Evolutionary conservation across 257 asterid genomes (phyloP).

Genomic region (Rhazya stricta): DNA sequence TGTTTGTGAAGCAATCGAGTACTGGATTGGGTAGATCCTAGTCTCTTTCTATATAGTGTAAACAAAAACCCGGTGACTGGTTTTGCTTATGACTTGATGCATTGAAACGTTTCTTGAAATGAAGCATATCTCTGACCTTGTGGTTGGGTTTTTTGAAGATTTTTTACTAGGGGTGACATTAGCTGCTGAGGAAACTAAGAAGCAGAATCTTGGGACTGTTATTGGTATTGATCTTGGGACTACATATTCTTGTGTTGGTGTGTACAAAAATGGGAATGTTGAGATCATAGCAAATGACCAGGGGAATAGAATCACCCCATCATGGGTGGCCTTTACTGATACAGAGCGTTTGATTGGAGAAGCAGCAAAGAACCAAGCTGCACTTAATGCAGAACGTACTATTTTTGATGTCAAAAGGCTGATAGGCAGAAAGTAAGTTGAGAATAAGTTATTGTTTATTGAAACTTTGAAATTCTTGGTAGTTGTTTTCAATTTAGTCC

Average conservation of each 20-base stretch:
- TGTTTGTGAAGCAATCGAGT: background rate
- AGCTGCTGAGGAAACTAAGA: constrained; percentile 13
- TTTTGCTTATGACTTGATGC: background rate
- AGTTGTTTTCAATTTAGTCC: background rate
- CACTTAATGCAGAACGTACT: constrained; percentile 17
- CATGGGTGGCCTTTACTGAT: constrained; percentile 16
- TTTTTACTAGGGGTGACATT: constrained; percentile 1
- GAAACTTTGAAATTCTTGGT: background rate
- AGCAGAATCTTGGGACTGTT: constrained; percentile 10
- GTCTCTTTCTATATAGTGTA: background rate
- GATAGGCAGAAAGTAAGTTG: constrained; percentile 21
- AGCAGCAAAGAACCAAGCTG: constrained; percentile 21
- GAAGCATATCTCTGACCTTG: background rate
- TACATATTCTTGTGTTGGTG: constrained; percentile 18
- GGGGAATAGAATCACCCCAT: constrained; percentile 14
- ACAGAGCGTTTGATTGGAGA: constrained; percentile 18
- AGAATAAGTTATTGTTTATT: background rate
- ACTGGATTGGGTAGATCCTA: background rate
- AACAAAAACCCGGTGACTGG: background rate
- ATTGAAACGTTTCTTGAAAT: background rate
- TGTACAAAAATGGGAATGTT: constrained; percentile 13
- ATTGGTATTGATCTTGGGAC: constrained; percentile 18
- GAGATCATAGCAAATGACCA: constrained; percentile 14
- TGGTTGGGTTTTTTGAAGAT: background rate
- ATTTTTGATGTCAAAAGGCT: constrained; percentile 19